Percentiles rank a stretch among this genome's conserved stretches.
These are phyloP conservation scores for Corylus avellana DNA, from an alignment of 306 rosid genomes.

Conservation along the genomic window DNA sequence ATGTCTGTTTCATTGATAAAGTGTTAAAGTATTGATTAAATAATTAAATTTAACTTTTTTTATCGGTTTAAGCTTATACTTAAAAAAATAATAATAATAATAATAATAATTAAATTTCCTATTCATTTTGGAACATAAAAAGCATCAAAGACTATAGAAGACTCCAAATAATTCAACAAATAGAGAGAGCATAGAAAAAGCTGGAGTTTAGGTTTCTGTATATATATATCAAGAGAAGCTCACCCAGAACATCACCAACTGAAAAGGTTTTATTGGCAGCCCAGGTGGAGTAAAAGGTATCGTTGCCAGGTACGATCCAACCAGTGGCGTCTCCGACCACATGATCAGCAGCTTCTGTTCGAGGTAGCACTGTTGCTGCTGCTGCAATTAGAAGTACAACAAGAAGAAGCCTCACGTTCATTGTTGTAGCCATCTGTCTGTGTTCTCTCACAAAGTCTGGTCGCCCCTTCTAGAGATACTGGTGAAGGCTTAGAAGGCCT, in stretches of 20 bases:
- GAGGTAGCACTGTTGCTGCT: slow-evolving; percentile 1
- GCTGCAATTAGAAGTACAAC: neutral
- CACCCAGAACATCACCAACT: slow-evolving; percentile 40
- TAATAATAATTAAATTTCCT: neutral
- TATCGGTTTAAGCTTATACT: too few species aligned
- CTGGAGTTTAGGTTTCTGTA: neutral
- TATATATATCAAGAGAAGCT: neutral
- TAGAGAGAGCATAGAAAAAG: neutral
- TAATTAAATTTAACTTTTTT: accelerated
- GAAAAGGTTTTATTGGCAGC: slow-evolving; percentile 26
- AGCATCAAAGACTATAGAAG: neutral
- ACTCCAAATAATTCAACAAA: neutral
- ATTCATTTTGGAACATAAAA: neutral
- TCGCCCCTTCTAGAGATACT: slow-evolving; percentile 26
- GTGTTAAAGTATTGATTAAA: too few species aligned
- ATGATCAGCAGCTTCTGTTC: slow-evolving; percentile 25
- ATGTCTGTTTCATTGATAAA: too few species aligned
- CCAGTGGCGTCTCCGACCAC: slow-evolving; percentile 41
- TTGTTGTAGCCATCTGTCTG: slow-evolving; percentile 24
- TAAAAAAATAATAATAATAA: too few species aligned
- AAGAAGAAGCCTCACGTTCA: slow-evolving; percentile 25
- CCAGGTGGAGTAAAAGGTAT: slow-evolving; percentile 48
- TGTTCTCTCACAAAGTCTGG: slow-evolving; percentile 20
- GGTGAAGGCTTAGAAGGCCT: slow-evolving; percentile 12
- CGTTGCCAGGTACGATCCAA: slow-evolving; percentile 42